Evolutionary conservation across 2,329 filamentous ascomycete genomes (phyloP).

Genomic region (Iodosphaeria phyllophila): DNA sequence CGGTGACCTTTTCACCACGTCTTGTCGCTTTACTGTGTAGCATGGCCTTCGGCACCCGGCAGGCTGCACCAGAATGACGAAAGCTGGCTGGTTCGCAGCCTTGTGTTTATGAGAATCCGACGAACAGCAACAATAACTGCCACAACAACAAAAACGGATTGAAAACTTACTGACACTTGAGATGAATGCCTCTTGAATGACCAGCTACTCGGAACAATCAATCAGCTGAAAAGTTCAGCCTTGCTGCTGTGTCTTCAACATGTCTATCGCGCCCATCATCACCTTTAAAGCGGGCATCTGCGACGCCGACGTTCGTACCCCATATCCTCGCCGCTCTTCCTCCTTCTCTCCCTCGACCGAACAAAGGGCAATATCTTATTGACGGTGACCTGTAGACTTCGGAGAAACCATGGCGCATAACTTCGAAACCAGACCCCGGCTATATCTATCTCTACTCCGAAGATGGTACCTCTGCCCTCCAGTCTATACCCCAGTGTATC

Average conservation of each 20-base stretch:
- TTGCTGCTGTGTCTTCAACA: too few species aligned
- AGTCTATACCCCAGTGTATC: neutral
- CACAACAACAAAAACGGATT: too few species aligned
- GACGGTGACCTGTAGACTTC: slow-evolving; percentile 8
- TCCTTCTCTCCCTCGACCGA: neutral
- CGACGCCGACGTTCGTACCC: slow-evolving; percentile 53
- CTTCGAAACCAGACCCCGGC: slow-evolving; percentile 52
- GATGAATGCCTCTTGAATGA: too few species aligned
- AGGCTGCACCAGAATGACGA: too few species aligned
- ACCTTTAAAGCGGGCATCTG: slow-evolving; percentile 94
- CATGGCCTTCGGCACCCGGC: too few species aligned
- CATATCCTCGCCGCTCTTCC: neutral
- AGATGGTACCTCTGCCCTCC: slow-evolving; percentile 51
- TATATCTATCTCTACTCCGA: slow-evolving; percentile 87
- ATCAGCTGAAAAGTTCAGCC: too few species aligned
- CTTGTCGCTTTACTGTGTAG: too few species aligned
- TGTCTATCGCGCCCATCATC: slow-evolving; percentile 75
- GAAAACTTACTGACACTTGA: too few species aligned
- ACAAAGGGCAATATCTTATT: slow-evolving; percentile 1
- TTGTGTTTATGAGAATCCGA: neutral
- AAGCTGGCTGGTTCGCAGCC: too few species aligned
- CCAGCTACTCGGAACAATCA: too few species aligned
- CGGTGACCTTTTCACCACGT: too few species aligned
- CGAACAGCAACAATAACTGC: too few species aligned
- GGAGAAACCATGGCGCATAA: slow-evolving; percentile 47